These are phyloP conservation scores for Fusarium gaditjirri DNA, from an alignment of 2,329 filamentous ascomycete genomes.

Conservation along the genomic window DNA sequence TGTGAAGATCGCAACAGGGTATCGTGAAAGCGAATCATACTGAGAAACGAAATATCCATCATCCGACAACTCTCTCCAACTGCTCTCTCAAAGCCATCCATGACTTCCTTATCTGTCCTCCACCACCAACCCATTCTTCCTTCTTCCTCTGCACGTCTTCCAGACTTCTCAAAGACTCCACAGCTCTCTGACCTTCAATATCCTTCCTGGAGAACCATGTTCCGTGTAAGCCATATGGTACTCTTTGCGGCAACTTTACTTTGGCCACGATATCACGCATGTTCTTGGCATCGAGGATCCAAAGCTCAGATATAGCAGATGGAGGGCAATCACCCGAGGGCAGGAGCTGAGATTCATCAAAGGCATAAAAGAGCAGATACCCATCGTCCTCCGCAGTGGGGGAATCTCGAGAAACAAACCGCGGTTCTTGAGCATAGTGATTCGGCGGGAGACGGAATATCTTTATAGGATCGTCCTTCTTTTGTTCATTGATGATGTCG, in stretches of 20 bases:
- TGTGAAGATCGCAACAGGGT: neutral
- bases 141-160: slow-evolving; percentile 7
- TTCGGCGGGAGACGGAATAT: slow-evolving; percentile 69
- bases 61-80: slow-evolving; percentile 6
- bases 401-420: slow-evolving; percentile 65
- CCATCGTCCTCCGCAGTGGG: slow-evolving; percentile 69
- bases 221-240: slow-evolving; percentile 76
- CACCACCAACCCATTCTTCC: neutral
- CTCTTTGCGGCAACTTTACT: slow-evolving; percentile 70
- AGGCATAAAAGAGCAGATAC: slow-evolving; percentile 74
- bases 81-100: neutral
- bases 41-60: neutral
- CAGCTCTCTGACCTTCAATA: slow-evolving; percentile 58
- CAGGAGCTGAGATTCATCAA: slow-evolving; percentile 74
- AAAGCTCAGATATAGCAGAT: slow-evolving; percentile 68
- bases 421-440: slow-evolving; percentile 74
- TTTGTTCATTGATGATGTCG: slow-evolving; percentile 60
- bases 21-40: neutral
- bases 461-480: slow-evolving; percentile 65
- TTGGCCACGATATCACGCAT: slow-evolving; percentile 71
- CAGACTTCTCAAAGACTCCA: slow-evolving; percentile 10
- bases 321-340: slow-evolving; percentile 56
- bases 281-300: slow-evolving; percentile 71
- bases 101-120: neutral
- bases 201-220: slow-evolving; percentile 68